These are phyloP conservation scores for Amphichorda felina DNA, from an alignment of 2,329 filamentous ascomycete genomes.

Conservation along the genomic window DNA sequence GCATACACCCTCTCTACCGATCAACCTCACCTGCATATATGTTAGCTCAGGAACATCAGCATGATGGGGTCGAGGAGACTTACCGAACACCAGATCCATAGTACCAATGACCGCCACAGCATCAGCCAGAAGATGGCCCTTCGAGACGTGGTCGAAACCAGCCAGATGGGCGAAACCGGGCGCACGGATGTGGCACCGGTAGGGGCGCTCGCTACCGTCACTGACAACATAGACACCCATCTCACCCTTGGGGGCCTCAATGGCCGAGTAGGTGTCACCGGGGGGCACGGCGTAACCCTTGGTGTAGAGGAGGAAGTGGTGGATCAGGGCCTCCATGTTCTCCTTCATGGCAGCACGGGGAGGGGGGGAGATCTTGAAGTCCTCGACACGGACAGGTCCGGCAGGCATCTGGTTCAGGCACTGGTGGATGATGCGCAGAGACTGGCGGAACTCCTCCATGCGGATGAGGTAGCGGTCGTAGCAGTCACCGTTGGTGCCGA, in stretches of 20 bases:
- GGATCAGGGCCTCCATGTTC: slow-evolving; percentile 99
- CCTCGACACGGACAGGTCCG: slow-evolving; percentile 88
- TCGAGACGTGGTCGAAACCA: slow-evolving; percentile 86
- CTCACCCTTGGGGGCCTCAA: slow-evolving; percentile 99
- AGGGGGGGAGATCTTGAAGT: slow-evolving; percentile 96
- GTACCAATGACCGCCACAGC: slow-evolving; percentile 91
- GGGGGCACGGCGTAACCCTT: slow-evolving; percentile 97
- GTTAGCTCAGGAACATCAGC: slow-evolving; percentile 18
- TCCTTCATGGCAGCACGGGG: slow-evolving; percentile 99
- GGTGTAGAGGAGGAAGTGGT: slow-evolving; percentile 97
- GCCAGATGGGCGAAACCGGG: slow-evolving; percentile 92
- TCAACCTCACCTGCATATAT: slow-evolving; percentile 43
- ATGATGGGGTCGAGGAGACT: slow-evolving; percentile 17
- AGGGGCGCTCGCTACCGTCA: slow-evolving; percentile 91
- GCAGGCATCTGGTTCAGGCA: slow-evolving; percentile 98
- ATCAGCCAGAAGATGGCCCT: slow-evolving; percentile 89
- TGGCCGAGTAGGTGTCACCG: slow-evolving; percentile 94
- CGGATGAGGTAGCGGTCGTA: slow-evolving; percentile 98
- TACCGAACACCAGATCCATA: slow-evolving; percentile 84
- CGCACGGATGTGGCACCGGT: slow-evolving; percentile 93
- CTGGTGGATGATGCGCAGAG: slow-evolving; percentile 94
- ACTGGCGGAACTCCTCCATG: slow-evolving; percentile 99
- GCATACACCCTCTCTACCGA: slow-evolving; percentile 29
- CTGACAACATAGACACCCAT: slow-evolving; percentile 97
- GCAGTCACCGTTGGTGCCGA: slow-evolving; percentile 94